Base-by-base conservation (phyloP, 495 filamentous ascomycete species). In the Elaphomyces granulatus region DNA sequence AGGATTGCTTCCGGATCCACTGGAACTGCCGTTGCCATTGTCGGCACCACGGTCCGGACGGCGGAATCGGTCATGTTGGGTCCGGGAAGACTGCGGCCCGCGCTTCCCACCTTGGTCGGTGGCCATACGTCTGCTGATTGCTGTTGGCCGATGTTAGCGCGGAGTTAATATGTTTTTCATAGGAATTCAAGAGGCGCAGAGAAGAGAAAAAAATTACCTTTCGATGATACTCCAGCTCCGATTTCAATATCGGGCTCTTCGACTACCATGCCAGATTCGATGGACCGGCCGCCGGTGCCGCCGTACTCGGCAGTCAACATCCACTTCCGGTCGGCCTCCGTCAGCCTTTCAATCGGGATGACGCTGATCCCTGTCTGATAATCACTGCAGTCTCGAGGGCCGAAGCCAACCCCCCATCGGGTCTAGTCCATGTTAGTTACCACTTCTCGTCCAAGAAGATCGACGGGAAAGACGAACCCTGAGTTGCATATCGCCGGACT, bases 191-290 rank as follows among this genome's bases (percentile, higher is more conserved):
- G 20, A 20, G 20, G 15, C 9, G 15, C n/a, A 16, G 32, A 32
- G 15, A 6, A n/a, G n/a, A n/a, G n/a, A 40, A 23, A 33, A 20
- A 38, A 37, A 44, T 18, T 56, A 67, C 72, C 74, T 65, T 98
- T 98, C 2, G 87, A 94, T 3, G 87, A 94, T 9, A 96, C 92
- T 37, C 90, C 90, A 32, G 87, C 85, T 32, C 90, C 90, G 43
- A 98, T 98, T 56, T 98, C 90, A 48, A 98, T 98, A 54, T 98
- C 90, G 6, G 90, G 90, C 59, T 98, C 90, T 52, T 98, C 90
- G 15, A 96, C 82, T 10, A 87, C 78, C 59, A 96, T 76, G 15
- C 88, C 88, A 17, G 67, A 64, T 49, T 83, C 81, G 42, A 98
- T 82, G 1, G 74, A 61, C 35, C 73, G 72, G 36, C 87, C 90